Evolutionary conservation across 2,329 filamentous ascomycete genomes (phyloP), one percentile per base, ranked within the genome.

Genomic region (Fusarium siculi): DNA sequence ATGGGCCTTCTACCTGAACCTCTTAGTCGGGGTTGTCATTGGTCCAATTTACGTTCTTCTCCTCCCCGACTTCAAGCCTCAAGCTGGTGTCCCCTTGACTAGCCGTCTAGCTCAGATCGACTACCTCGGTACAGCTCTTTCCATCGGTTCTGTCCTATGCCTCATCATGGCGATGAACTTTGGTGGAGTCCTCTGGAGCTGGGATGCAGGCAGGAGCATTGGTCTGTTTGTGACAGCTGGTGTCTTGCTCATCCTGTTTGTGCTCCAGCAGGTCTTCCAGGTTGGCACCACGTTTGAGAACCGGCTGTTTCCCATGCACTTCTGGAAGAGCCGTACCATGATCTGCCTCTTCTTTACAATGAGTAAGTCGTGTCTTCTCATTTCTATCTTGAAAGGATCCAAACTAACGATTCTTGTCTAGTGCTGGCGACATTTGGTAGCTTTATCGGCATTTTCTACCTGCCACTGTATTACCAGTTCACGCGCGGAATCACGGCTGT

Each of bases 151-250:
- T 4, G 82, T 83, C 25, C 75, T 81, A 2, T 80, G 78, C 18
- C 73, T 86, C 23, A 79, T 85, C 43, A 84, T 89, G 78, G 86
- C 81, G 0, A 82, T 88, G 62, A 83, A 81, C 49, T 87, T 89
- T 52, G 86, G 85, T 15, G 88, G 87, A 4, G 77, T 81, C 4
- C 64, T 83, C 8, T 89, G 83, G 68, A 68, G 76, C 0, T 90
- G 87, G 87, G 76, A 79, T 44, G 78, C 77, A 11, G 82, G 82
- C 2, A 78, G 80, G 1, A 82, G 82, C 42, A 87, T 89, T 61
- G 82, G 80, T 0, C 79, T 86, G 4, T 86, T 85, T 57, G 80
- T 85, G 12, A 74, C 85, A 5, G 83, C 82, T 4, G 84, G 78
- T 4, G 73, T 86, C 2, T 73, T 85, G 1, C 74, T 77, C 18